Conservation (phyloP, 2,329 filamentous ascomycete species). For the Fusarium metavorans region DNA sequence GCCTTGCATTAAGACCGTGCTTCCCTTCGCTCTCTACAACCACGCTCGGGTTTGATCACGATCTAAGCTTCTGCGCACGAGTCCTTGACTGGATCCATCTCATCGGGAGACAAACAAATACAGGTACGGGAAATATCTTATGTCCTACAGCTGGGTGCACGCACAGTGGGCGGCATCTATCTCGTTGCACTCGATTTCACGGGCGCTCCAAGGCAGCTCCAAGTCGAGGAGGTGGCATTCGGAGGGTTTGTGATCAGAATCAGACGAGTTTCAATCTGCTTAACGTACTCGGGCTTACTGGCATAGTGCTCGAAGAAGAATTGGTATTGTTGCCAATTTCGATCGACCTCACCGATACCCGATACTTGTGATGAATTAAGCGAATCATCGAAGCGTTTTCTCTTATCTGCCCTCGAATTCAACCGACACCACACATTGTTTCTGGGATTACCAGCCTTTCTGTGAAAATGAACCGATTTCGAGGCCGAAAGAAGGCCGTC, state of each 20-base stretch:
- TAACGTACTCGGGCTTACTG: conserved; percentile 18
- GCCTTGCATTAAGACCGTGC: conserved; percentile 16
- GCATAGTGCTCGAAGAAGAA: conserved; percentile 20
- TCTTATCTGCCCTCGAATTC: background rate
- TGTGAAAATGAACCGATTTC: conserved; percentile 87
- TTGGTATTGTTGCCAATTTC: conserved; percentile 25
- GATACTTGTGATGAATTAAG: conserved; percentile 40
- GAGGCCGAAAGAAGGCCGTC: conserved; percentile 76
- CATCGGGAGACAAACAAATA: conserved; percentile 7
- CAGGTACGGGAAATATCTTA: conserved; percentile 33
- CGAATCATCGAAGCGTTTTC: conserved; percentile 1
- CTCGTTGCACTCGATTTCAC: background rate
- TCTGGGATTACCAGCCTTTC: conserved; percentile 13
- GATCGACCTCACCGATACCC: conserved; percentile 11
- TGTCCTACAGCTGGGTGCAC: background rate
- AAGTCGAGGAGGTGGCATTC: background rate
- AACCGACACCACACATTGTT: conserved; percentile 7
- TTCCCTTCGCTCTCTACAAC: background rate
- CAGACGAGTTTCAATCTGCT: background rate
- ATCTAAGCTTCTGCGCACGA: conserved; percentile 10
- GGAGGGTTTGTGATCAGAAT: background rate
- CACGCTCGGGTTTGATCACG: conserved; percentile 11
- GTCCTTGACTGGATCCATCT: background rate
- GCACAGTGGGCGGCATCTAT: background rate
- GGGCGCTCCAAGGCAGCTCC: background rate